Evolutionary conservation across 345 rosid genomes (phyloP).

Genomic region (Pugionium dolabratum): DNA sequence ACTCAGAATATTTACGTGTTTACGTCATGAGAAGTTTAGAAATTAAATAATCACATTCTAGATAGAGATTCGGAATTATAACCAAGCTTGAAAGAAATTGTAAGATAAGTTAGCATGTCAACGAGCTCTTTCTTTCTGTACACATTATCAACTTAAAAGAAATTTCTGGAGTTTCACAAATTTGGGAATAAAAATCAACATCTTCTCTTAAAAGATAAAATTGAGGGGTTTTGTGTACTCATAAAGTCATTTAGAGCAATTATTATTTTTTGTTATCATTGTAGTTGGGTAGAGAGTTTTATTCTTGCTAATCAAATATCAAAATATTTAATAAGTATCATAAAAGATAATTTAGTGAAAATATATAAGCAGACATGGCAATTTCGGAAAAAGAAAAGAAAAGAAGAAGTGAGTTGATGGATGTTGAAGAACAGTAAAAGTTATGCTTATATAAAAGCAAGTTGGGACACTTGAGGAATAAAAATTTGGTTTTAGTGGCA

Average conservation of each 20-base stretch:
- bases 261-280: background rate
- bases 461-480: slow-evolving; percentile 41
- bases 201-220: background rate
- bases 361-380: background rate
- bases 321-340: background rate
- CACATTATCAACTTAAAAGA: too few relatives aligned
- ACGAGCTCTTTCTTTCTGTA: too few relatives aligned
- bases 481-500: slow-evolving; percentile 28
- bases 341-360: background rate
- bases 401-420: slow-evolving; percentile 36
- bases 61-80: too few relatives aligned
- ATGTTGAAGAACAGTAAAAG: slow-evolving; percentile 25
- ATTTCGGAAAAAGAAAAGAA: background rate
- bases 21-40: too few relatives aligned
- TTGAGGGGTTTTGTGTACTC: background rate
- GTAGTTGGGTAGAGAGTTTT: background rate
- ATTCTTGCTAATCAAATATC: background rate
- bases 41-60: too few relatives aligned
- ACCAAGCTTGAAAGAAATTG: too few relatives aligned
- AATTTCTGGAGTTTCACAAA: background rate
- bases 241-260: background rate
- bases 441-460: slow-evolving; percentile 31
- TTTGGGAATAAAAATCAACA: background rate
- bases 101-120: too few relatives aligned
- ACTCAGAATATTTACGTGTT: too few relatives aligned